Evolutionary conservation across 257 asterid genomes (phyloP).

Genomic region (Petunia secreta): DNA sequence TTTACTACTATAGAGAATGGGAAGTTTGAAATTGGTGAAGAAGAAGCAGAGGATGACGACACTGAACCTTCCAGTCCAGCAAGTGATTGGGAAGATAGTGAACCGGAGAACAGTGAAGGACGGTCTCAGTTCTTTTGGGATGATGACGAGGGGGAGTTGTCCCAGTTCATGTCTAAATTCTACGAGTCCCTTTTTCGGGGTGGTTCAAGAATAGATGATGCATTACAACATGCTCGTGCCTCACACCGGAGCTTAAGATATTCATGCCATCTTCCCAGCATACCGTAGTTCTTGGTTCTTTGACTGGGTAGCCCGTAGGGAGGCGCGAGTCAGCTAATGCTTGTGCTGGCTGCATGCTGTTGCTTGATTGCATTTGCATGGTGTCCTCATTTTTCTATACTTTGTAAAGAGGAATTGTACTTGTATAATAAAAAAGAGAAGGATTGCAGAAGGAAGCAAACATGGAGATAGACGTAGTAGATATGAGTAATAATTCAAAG

Average conservation of each 20-base stretch:
- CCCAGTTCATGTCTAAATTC: constrained; percentile 69
- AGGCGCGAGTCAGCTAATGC: not conserved
- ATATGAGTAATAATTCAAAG: constrained; percentile 6
- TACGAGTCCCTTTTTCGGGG: constrained; percentile 81
- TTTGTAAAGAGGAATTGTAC: constrained; percentile 18
- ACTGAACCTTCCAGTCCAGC: constrained; percentile 64
- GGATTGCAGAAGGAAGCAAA: constrained; percentile 18
- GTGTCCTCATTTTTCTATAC: constrained; percentile 11
- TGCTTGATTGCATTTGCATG: constrained; percentile 15
- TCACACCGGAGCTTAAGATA: constrained; percentile 72
- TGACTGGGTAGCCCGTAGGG: not conserved
- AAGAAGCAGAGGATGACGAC: constrained; percentile 63
- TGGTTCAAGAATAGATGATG: constrained; percentile 63
- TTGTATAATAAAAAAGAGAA: constrained; percentile 27
- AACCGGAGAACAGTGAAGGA: constrained; percentile 66
- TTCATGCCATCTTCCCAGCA: constrained; percentile 57
- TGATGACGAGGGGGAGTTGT: constrained; percentile 84
- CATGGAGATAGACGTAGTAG: constrained; percentile 1
- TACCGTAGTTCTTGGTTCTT: constrained; percentile 17
- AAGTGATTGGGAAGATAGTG: constrained; percentile 97
- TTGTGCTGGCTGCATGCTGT: constrained; percentile 4
- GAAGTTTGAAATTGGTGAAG: constrained; percentile 90
- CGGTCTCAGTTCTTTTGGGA: constrained; percentile 63
- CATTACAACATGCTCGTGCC: constrained; percentile 61
- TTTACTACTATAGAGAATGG: constrained; percentile 72